A percentile compares a stretch with the other conserved stretches of the same genome.
phyloP scores from a whole-genome alignment of 306 rosid species.

The Lagenaria siceraria region DNA sequence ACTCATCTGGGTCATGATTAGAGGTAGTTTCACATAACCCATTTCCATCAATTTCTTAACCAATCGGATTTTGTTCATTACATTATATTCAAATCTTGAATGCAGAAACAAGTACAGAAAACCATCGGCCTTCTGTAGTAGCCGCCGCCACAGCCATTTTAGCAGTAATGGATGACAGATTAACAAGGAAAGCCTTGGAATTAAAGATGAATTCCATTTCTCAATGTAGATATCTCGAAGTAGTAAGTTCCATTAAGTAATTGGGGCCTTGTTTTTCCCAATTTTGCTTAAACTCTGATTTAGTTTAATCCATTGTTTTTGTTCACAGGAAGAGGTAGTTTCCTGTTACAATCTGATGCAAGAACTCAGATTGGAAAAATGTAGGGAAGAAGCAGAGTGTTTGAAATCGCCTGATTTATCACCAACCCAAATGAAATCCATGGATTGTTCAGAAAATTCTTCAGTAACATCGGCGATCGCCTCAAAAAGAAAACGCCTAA shows the following conservation, averaged over 20 bases:
- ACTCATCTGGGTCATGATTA: conserved; percentile 34
- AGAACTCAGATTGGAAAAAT: conserved; percentile 26
- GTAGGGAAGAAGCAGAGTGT: conserved; percentile 11
- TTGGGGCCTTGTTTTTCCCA: neutral
- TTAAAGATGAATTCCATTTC: conserved; percentile 44
- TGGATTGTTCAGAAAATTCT: conserved; percentile 23
- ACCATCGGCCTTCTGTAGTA: conserved; percentile 53
- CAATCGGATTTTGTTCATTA: neutral
- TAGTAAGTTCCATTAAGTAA: conserved; percentile 30
- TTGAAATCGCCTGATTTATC: conserved; percentile 23
- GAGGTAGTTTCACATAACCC: conserved; percentile 26
- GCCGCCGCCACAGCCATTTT: conserved; percentile 76
- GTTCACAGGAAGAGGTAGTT: conserved; percentile 42
- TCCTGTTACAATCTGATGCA: conserved; percentile 39
- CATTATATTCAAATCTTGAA: neutral
- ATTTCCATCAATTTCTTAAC: neutral
- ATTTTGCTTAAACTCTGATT: neutral
- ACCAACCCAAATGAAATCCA: conserved; percentile 13
- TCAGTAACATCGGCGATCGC: conserved; percentile 22
- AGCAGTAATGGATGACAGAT: conserved; percentile 36
- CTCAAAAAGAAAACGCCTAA: conserved; percentile 45
- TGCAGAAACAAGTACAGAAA: conserved; percentile 52
- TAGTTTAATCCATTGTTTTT: neutral
- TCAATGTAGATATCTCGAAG: conserved; percentile 23
- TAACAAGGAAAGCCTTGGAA: conserved; percentile 37